Base-by-base conservation (phyloP, 495 filamentous ascomycete species). In the Friedmanniomyces endolithicus region DNA sequence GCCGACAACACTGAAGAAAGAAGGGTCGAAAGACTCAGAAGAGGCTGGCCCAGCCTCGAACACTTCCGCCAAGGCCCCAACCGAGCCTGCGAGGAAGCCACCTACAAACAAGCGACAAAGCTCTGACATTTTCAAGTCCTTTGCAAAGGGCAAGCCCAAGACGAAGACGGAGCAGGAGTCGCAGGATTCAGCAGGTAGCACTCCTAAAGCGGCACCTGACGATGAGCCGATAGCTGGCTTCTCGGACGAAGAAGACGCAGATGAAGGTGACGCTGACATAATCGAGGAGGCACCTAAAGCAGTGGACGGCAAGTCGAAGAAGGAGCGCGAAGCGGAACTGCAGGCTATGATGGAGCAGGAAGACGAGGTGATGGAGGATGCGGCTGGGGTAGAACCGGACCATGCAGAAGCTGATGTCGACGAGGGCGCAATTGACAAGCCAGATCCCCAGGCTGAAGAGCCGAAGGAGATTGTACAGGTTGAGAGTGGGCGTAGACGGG, bases 301-400 rank as follows among this genome's bases (percentile, higher is more conserved):
- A 58, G 68, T 44, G 63, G 76, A 71, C 45, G 63, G 78, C 20
- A 81, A 82, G 66, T 75, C 70, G 11, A 78, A 78, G 59, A 83
- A 79, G 53, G 81, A 87, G 52, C 81, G 87, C 17, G 81, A 88
- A 64, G 86, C 83, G 41, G 76, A 76, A 53, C 74, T 94, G 12
- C 77, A 74, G 46, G 78, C 79, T 54, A 94, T 95, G 88, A 94
- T 95, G 88, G 87, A 94, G 27, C 78, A 87, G 61, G 82, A 85
- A 61, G 67, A 71, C 24, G 68, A 71, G 45, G 44, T 61, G 11
- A 68, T 68, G 68, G 63, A 64, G 19, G 65, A 69, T 52, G 65
- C 61, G 3, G 61, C 67, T 16, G 48, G 48, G 16, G 39, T 22
- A 9, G 31, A 39, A 20, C 40, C 56, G 12, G 43, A 44, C 3